Evolutionary conservation across 176 grass and related monocot genomes (phyloP).

Genomic region (Carex parvula): DNA sequence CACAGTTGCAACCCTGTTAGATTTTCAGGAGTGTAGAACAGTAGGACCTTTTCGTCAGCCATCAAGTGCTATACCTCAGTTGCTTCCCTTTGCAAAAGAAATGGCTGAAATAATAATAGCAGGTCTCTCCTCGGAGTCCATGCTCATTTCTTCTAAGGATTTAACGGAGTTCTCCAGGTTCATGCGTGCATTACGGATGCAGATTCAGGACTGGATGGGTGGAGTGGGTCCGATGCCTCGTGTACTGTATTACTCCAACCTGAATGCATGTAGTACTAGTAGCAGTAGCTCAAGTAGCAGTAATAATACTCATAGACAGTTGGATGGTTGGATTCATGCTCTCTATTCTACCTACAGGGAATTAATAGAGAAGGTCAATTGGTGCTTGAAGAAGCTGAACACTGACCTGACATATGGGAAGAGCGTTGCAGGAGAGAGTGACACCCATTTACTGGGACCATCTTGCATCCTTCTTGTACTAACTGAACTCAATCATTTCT

Average conservation of each 20-base stretch:
- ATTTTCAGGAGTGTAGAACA: conserved; percentile 20
- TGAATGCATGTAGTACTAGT: conserved; percentile 14
- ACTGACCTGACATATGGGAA: conserved; percentile 48
- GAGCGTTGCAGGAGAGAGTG: conserved; percentile 34
- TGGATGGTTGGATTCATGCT: conserved; percentile 51
- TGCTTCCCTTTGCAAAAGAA: conserved; percentile 64
- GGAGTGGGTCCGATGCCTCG: conserved; percentile 38
- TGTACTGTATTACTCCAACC: conserved; percentile 30
- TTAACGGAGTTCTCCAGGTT: conserved; percentile 78
- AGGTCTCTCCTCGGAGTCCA: conserved; percentile 43
- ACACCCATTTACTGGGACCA: conserved; percentile 33
- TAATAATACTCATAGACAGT: conserved; percentile 42
- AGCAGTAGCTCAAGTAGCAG: conserved; percentile 4
- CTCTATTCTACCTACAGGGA: conserved; percentile 50
- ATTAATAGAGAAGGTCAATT: conserved; percentile 56
- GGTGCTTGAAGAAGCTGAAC: conserved; percentile 57
- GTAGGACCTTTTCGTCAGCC: conserved; percentile 31
- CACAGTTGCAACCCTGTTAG: conserved; percentile 46
- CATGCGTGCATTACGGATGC: conserved; percentile 46
- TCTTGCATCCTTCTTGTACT: conserved; percentile 57
- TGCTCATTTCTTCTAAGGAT: conserved; percentile 41
- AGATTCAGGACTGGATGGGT: conserved; percentile 38
- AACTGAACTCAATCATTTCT: conserved; percentile 63
- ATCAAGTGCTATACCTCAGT: conserved; percentile 43
- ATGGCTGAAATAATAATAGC: conserved; percentile 38